Evolutionary conservation across 192 early-diverging fungal genomes (phyloP).

Genomic region (Coemansia sp.): DNA sequence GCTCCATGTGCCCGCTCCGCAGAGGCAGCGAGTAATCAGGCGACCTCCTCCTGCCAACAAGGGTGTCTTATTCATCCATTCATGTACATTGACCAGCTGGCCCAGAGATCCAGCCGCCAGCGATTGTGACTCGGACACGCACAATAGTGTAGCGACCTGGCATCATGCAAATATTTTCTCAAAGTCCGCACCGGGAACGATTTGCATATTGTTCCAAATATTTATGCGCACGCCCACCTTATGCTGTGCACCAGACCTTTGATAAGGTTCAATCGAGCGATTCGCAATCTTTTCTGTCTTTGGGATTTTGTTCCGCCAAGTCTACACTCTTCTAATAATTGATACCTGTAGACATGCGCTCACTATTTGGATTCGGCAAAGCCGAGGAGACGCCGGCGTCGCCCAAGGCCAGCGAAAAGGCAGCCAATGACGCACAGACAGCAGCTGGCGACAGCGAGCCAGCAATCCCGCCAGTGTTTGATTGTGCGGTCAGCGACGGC

Average conservation of each 20-base stretch:
- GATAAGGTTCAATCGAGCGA: not conserved
- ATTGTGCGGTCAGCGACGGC: conserved; percentile 14
- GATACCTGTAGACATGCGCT: conserved; percentile 30
- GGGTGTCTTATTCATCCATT: too few relatives aligned
- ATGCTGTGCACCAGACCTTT: not conserved
- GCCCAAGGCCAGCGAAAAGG: conserved; percentile 26
- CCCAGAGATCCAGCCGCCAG: not conserved
- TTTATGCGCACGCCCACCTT: not conserved
- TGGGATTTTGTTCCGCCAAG: not conserved
- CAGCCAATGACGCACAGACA: conserved; percentile 2
- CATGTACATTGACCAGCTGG: not conserved
- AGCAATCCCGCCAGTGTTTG: conserved; percentile 23
- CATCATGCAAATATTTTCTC: not conserved
- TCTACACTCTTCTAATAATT: not conserved
- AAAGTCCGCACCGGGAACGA: not conserved
- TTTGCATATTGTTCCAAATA: not conserved
- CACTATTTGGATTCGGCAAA: conserved; percentile 43
- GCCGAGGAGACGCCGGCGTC: conserved; percentile 22
- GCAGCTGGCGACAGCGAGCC: not conserved
- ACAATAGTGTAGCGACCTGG: not conserved
- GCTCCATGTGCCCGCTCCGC: too few relatives aligned
- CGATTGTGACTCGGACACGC: not conserved
- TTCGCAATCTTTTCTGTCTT: not conserved
- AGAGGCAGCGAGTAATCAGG: too few relatives aligned
- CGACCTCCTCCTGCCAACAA: too few relatives aligned